A percentile compares a stretch with the other conserved stretches of the same genome.
Conservation (phyloP, 2,329 filamentous ascomycete species). For the Colletotrichum endophyticum region DNA sequence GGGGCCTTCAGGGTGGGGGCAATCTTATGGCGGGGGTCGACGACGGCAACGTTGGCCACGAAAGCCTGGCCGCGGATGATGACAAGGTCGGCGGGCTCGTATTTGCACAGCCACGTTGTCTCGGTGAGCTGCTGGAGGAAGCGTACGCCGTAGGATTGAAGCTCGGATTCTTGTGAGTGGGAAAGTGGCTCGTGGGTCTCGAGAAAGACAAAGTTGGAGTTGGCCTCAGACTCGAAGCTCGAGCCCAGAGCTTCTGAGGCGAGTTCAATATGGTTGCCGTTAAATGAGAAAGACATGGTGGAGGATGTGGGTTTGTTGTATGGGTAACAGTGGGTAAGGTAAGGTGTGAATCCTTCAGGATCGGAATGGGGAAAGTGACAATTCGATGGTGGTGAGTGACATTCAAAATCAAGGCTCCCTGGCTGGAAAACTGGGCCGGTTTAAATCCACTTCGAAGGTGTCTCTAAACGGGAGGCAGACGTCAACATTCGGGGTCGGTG, state of each 20-base stretch:
- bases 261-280: background rate
- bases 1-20: background rate
- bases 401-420: background rate
- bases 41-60: background rate
- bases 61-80: background rate
- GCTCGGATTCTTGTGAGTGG: background rate
- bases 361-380: background rate
- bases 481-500: background rate
- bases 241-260: background rate
- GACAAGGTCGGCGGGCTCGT: background rate
- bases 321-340: background rate
- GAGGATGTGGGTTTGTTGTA: background rate
- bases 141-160: background rate
- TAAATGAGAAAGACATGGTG: background rate
- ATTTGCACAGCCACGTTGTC: background rate
- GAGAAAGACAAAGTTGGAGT: background rate
- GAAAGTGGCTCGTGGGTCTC: background rate
- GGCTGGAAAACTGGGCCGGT: background rate
- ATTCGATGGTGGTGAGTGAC: background rate
- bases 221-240: background rate
- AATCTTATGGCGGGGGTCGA: background rate
- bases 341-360: background rate
- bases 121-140: background rate
- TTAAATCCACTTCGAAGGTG: background rate
- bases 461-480: background rate